phyloP scores from a whole-genome alignment of 192 early-diverging fungal species.

The Coemansia sp. region DNA sequence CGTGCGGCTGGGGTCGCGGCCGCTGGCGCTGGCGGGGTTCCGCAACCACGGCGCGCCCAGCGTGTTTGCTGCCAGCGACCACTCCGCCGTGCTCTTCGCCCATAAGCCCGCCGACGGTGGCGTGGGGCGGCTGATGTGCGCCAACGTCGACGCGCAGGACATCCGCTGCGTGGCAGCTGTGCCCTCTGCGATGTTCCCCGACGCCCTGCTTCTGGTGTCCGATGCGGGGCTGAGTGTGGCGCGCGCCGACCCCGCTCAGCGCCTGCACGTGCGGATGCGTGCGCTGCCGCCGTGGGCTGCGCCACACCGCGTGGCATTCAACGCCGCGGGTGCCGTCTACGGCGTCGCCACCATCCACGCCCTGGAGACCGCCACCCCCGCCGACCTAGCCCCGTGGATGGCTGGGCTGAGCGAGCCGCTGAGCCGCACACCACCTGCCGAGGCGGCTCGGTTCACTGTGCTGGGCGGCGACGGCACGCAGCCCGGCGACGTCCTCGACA shows the following conservation, averaged over 20 bases:
- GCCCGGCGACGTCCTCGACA: conserved; percentile 59
- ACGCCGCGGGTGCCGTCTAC: conserved; percentile 58
- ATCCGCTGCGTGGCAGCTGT: conserved; percentile 68
- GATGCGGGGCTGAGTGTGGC: conserved; percentile 64
- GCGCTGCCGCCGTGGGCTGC: conserved; percentile 62
- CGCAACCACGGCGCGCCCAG: conserved; percentile 35
- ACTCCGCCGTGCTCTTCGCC: conserved; percentile 73
- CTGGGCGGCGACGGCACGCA: conserved; percentile 60
- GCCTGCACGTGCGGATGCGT: conserved; percentile 75
- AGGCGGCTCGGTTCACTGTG: conserved; percentile 57
- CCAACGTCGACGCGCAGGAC: conserved; percentile 76
- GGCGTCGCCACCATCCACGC: conserved; percentile 61
- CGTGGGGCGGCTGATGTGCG: conserved; percentile 73
- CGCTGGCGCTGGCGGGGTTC: conserved; percentile 64
- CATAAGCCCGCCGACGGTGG: not conserved
- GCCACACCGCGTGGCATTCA: conserved; percentile 68
- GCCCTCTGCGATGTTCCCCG: conserved; percentile 50
- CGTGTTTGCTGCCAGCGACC: conserved; percentile 83
- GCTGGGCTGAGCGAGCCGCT: not conserved
- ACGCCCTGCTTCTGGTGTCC: conserved; percentile 67
- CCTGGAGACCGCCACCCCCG: conserved; percentile 16
- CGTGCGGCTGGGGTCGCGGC: conserved; percentile 76
- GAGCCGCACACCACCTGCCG: conserved; percentile 12
- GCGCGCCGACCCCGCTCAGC: conserved; percentile 76
- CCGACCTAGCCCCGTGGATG: not conserved